Percentiles rank a stretch among this genome's conserved stretches.
These are phyloP conservation scores for Rhodotorula sp. DNA, from an alignment of 1,284 basidiomycete species.

Conservation along the genomic window DNA sequence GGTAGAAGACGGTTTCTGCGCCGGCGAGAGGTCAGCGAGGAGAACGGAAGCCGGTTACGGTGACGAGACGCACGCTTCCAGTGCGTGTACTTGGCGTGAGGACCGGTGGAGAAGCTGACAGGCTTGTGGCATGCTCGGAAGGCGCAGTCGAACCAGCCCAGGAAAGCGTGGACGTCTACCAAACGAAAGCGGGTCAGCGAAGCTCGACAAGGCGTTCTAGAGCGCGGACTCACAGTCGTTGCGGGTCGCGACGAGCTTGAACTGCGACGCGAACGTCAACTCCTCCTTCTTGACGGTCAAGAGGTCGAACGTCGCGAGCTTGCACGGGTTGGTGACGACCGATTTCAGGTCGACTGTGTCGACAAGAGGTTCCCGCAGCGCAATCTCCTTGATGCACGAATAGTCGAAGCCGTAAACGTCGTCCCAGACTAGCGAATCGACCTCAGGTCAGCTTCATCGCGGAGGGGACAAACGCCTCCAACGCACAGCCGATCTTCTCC, in stretches of 20 bases:
- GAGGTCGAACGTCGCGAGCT: slow-evolving; percentile 88
- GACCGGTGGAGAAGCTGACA: slow-evolving; percentile 90
- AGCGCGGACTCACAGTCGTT: slow-evolving; percentile 73
- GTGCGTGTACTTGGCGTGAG: slow-evolving; percentile 93
- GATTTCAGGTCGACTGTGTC: slow-evolving; percentile 95
- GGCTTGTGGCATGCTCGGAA: slow-evolving; percentile 97
- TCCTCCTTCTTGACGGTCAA: slow-evolving; percentile 93
- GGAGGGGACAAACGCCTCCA: background rate
- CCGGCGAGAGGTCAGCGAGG: slow-evolving; percentile 40
- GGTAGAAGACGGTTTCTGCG: slow-evolving; percentile 91
- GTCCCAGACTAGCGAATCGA: slow-evolving; percentile 77
- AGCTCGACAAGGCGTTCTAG: background rate
- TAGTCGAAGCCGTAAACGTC: slow-evolving; percentile 99
- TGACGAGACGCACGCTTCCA: slow-evolving; percentile 54
- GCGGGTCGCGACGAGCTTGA: slow-evolving; percentile 76
- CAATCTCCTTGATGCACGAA: slow-evolving; percentile 99
- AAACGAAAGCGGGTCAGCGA: background rate
- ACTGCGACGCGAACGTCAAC: slow-evolving; percentile 77
- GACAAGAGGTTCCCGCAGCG: slow-evolving; percentile 90
- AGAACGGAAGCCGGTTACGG: background rate
- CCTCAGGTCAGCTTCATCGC: background rate
- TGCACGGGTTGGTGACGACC: slow-evolving; percentile 83
- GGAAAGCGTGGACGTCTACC: slow-evolving; percentile 95
- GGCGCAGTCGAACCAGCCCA: slow-evolving; percentile 97
- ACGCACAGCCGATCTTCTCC: slow-evolving; percentile 96